These are phyloP conservation scores for Barnettozyma populi DNA, from an alignment of 805 yeast genomes.

Conservation along the genomic window DNA sequence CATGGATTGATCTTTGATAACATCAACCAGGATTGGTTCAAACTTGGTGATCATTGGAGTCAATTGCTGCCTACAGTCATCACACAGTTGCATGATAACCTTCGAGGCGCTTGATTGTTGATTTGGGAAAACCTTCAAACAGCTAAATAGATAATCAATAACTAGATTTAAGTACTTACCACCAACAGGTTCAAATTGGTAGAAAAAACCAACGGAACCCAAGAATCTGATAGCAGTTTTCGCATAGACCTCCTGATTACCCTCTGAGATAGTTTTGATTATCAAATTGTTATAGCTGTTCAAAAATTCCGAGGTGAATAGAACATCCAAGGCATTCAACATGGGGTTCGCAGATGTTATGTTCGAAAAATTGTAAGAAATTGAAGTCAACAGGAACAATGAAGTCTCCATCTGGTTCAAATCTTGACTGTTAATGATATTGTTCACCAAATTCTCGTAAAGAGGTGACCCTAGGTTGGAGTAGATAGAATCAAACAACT, in stretches of 20 bases:
- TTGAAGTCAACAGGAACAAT: constrained; percentile 48
- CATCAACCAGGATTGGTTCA: constrained; percentile 40
- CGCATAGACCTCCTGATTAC: constrained; percentile 25
- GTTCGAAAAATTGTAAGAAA: constrained; percentile 46
- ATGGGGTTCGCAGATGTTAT: constrained; percentile 23
- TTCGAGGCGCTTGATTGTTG: constrained; percentile 40
- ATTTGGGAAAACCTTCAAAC: constrained; percentile 24
- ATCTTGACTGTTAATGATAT: constrained; percentile 27
- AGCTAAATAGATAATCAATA: constrained; percentile 49
- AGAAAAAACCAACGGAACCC: constrained; percentile 56
- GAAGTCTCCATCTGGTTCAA: constrained; percentile 52
- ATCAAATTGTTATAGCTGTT: constrained; percentile 12
- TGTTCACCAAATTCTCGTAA: constrained; percentile 37
- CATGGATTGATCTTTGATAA: constrained; percentile 36
- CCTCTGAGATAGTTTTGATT: constrained; percentile 12
- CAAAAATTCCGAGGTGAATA: constrained; percentile 30
- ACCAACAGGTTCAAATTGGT: constrained; percentile 48
- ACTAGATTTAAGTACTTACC: constrained; percentile 40
- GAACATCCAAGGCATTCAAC: constrained; percentile 15
- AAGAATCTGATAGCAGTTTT: constrained; percentile 52
- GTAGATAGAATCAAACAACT: constrained; percentile 67
- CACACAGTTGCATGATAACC: constrained; percentile 56
- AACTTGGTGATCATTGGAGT: constrained; percentile 40
- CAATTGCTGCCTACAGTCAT: constrained; percentile 43
- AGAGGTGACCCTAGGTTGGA: constrained; percentile 54